Evolutionary conservation across 768 basidiomycete species (phyloP).

Genomic region (Boletellus emodensis): DNA sequence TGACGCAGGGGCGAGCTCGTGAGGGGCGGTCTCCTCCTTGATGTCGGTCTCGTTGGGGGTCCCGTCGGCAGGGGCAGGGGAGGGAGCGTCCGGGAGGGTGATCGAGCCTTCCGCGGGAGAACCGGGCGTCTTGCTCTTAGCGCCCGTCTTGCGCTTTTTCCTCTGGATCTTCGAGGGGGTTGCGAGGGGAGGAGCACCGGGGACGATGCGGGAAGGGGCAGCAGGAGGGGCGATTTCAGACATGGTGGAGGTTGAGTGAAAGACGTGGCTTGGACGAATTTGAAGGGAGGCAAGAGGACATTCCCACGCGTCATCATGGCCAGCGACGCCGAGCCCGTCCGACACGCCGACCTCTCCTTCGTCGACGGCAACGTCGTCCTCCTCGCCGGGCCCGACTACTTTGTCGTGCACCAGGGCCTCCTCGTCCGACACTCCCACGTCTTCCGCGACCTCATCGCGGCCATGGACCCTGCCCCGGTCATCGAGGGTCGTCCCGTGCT

Average conservation of each 20-base stretch:
- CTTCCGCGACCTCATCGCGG: constrained; percentile 39
- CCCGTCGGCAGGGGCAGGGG: constrained; percentile 46
- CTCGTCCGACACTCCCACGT: constrained; percentile 60
- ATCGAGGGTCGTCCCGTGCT: constrained; percentile 60
- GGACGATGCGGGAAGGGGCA: constrained; percentile 53
- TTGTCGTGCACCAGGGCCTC: constrained; percentile 65
- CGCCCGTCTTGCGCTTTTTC: constrained; percentile 67
- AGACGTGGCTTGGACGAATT: constrained; percentile 5
- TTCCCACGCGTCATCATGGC: constrained; percentile 23
- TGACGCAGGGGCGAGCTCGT: constrained; percentile 41
- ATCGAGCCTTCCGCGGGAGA: constrained; percentile 40
- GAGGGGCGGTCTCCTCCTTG: constrained; percentile 44
- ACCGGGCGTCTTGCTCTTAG: constrained; percentile 42
- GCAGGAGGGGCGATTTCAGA: constrained; percentile 29
- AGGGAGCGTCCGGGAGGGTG: constrained; percentile 41
- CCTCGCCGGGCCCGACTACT: constrained; percentile 53
- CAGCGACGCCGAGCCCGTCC: constrained; percentile 22
- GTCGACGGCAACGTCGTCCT: constrained; percentile 68
- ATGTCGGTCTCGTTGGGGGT: constrained; percentile 46
- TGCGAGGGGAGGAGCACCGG: constrained; percentile 69
- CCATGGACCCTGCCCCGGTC: constrained; percentile 17
- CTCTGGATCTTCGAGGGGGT: constrained; percentile 56
- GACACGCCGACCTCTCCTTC: constrained; percentile 57
- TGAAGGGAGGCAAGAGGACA: constrained; percentile 2
- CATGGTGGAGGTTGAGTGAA: constrained; percentile 24